Evolutionary conservation across 2,329 filamentous ascomycete genomes (phyloP), one percentile per base, ranked within the genome.

Genomic region (Diaporthe citriasiana): DNA sequence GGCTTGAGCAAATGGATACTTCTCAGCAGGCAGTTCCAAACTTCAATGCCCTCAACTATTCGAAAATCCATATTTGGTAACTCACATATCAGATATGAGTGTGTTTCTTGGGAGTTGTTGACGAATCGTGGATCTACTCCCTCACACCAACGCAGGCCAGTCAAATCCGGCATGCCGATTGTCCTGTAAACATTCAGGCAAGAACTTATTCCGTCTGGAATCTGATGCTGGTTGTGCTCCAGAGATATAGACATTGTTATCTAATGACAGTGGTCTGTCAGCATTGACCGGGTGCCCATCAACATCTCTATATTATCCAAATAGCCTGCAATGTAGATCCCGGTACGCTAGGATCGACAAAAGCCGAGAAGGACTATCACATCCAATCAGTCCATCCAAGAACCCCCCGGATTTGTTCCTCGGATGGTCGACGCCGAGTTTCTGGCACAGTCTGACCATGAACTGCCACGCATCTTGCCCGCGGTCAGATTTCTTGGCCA

Each of bases 251-350:
- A 2, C 9, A 12, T 19, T 12, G 63, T 6, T 15, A 8, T 40
- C 33, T 30, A 40, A 7, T 27, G 38, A 25, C 10, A 47, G 25
- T 40, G 63, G 47, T 1, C n/a, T 30, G 30, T 53, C 47, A 40
- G 30, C 10, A 9, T 47, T 53, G 33, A 19, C 17, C 47, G n/a
- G 63, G 47, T 40, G 4, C 45, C 40, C 50, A 53, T 60, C 40
- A 42, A 17, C 30, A 25, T 53, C 25, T 27, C 45, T 50, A 38
- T 42, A 73, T 74, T 74, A 73, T 73, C 70, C 73, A 73, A 53
- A 74, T 70, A 66, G 73, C 60, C 70, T 73, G 63, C 45, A 73
- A 50, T 63, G 40, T 60, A 71, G 68, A 47, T 68, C 47, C 63
- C 47, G 63, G 63, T 53, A 68, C 63, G 63, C 63, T 68, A 68